Percentiles rank a stretch among this genome's conserved stretches.
Conservation (phyloP, 176 grass and related monocot genomes). For the Oryza rufipogon region DNA sequence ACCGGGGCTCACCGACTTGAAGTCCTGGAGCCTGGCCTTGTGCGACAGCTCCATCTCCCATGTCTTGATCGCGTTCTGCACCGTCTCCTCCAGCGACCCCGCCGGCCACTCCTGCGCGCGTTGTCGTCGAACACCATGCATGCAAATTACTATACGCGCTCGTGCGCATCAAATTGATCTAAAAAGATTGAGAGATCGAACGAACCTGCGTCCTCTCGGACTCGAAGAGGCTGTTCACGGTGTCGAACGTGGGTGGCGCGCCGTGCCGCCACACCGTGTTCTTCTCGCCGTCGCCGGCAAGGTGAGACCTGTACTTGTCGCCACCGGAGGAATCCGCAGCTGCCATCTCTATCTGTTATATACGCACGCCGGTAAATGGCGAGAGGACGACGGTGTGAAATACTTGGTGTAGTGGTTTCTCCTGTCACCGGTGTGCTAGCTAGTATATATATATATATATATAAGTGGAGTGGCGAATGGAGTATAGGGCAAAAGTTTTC, state of each 20-base stretch:
- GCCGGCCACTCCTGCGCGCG: slow-evolving; percentile 68
- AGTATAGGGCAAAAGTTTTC: too few species aligned
- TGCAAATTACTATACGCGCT: not conserved
- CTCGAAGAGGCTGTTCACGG: slow-evolving; percentile 92
- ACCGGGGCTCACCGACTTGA: slow-evolving; percentile 76
- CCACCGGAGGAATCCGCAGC: slow-evolving; percentile 30
- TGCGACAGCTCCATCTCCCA: slow-evolving; percentile 99
- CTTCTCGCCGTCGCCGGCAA: slow-evolving; percentile 75
- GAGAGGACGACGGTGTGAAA: too few species aligned
- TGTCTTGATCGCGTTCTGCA: slow-evolving; percentile 95
- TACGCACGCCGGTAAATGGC: not conserved
- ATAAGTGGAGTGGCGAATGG: too few species aligned
- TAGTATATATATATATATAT: too few species aligned
- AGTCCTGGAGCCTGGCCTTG: slow-evolving; percentile 71
- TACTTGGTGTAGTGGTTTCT: too few species aligned
- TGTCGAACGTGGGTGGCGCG: slow-evolving; percentile 67
- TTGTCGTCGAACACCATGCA: not conserved
- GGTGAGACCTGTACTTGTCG: slow-evolving; percentile 73
- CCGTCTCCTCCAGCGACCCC: slow-evolving; percentile 80
- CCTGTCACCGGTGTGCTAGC: too few species aligned
- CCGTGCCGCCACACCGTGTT: slow-evolving; percentile 81
- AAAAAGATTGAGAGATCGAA: not conserved
- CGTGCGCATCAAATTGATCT: not conserved
- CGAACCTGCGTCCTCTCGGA: slow-evolving; percentile 63
- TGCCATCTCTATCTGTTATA: slow-evolving; percentile 37